Evolutionary conservation across 2,329 filamentous ascomycete species (phyloP).

Genomic region (Ophiostoma perfectum): DNA sequence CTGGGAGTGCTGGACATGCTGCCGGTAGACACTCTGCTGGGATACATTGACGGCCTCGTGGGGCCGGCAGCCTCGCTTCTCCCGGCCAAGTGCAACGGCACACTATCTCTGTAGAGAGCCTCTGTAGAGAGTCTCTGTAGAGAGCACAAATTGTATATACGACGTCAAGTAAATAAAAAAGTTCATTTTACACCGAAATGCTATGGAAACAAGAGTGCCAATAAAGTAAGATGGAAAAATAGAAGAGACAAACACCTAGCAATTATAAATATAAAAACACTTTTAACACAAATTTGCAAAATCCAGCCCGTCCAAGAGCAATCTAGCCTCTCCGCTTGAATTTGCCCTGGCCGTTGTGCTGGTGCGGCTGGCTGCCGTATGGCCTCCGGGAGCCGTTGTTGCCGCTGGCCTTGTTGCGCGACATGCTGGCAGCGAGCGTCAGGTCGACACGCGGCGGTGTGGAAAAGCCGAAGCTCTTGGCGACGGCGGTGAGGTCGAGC

Average conservation of each 20-base stretch:
- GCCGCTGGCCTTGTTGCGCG: constrained; percentile 60
- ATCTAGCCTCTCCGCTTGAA: constrained; percentile 21
- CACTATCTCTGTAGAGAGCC: constrained; percentile 15
- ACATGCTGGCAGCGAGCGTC: constrained; percentile 69
- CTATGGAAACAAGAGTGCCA: constrained; percentile 8
- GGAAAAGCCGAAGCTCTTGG: constrained; percentile 76
- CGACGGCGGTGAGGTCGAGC: constrained; percentile 75
- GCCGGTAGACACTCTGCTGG: constrained; percentile 57
- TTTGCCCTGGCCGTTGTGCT: constrained; percentile 34
- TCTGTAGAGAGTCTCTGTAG: neutral
- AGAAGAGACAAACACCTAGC: constrained; percentile 1
- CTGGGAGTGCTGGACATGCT: constrained; percentile 69
- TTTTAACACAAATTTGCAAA: neutral
- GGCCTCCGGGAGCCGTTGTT: constrained; percentile 44
- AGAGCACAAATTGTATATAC: neutral
- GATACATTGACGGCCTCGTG: constrained; percentile 66
- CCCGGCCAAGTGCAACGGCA: constrained; percentile 27
- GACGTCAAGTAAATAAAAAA: neutral
- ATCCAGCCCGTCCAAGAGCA: neutral
- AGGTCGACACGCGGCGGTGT: constrained; percentile 76
- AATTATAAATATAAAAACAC: neutral
- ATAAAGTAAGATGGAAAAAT: neutral
- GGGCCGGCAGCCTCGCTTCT: constrained; percentile 45
- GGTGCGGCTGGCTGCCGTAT: constrained; percentile 73
- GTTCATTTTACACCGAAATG: neutral